These are phyloP conservation scores for Beauveria medogensis DNA, from an alignment of 2,329 filamentous ascomycete species.

Conservation along the genomic window DNA sequence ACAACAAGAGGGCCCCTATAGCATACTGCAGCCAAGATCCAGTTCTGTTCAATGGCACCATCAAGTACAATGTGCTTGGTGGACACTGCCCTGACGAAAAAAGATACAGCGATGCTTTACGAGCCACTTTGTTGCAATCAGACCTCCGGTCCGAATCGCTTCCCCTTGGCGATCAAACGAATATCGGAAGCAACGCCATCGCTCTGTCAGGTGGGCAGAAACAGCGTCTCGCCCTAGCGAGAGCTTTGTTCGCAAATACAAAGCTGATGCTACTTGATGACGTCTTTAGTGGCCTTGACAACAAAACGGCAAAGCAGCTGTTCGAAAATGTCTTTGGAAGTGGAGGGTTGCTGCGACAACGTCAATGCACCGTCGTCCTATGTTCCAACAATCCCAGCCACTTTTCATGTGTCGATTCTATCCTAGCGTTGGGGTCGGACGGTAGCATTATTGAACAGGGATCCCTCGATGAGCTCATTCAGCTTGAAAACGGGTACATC, in stretches of 20 bases:
- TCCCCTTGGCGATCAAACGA: slow-evolving; percentile 27
- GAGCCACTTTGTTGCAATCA: slow-evolving; percentile 23
- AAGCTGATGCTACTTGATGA: slow-evolving; percentile 27
- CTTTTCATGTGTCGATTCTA: slow-evolving; percentile 33
- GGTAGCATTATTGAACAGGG: slow-evolving; percentile 33
- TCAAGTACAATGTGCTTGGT: slow-evolving; percentile 28
- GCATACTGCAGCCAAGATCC: too few species aligned
- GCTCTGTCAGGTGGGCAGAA: slow-evolving; percentile 34
- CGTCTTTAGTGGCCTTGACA: slow-evolving; percentile 28
- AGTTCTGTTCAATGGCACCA: neutral
- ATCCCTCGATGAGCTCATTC: slow-evolving; percentile 18
- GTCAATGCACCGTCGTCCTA: slow-evolving; percentile 34
- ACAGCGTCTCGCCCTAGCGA: slow-evolving; percentile 20
- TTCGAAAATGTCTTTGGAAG: slow-evolving; percentile 12
- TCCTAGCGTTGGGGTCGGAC: slow-evolving; percentile 34
- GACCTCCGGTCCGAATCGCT: slow-evolving; percentile 23
- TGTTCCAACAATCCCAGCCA: slow-evolving; percentile 25
- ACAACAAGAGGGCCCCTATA: too few species aligned
- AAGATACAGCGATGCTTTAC: slow-evolving; percentile 27
- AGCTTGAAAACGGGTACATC: too few species aligned
- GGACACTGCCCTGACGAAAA: slow-evolving; percentile 21
- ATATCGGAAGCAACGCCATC: slow-evolving; percentile 33
- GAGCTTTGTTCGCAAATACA: slow-evolving; percentile 24
- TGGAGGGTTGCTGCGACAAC: slow-evolving; percentile 24
- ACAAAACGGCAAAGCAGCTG: slow-evolving; percentile 21